Evolutionary conservation across 1,139 yeast genomes (phyloP), one percentile per base, ranked within the genome.

Genomic region (Geotrichum aggregatum): DNA sequence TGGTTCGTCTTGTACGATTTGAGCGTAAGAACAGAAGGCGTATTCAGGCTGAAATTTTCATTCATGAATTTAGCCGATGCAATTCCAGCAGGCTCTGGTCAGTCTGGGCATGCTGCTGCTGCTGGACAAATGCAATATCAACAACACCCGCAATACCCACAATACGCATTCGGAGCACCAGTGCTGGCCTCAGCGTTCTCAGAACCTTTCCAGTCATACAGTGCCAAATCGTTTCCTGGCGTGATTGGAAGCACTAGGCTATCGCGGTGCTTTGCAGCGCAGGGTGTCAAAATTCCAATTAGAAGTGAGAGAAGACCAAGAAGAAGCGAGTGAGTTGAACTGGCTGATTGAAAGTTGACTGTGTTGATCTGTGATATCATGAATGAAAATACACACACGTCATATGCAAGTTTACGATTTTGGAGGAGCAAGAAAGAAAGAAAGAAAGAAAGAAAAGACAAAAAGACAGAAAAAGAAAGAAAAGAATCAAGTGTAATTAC

Each of bases 161-260:
- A 24, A 13, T 35, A 57, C 18, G 58, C 59, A 7, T 61, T 59
- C 16, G 52, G 63, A 8, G 64, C 68, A 1, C 68, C 69, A 1
- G 60, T 70, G 35, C 58, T 67, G 19, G 65, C 68, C 31, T 55
- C 63, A 13, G 62, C 63, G 34, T 73, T 68, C 55, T 68, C 73
- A 14, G 64, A 68, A n/a, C 61, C 66, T 2, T 71, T 73, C 61
- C 62, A 61, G 40, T 73, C 71, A 2, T 73, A 65, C 54, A 68
- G 73, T 28, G 76, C 76, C 2, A 73, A 73, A 55, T 69, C 67
- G 54, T 73, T 72, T 56, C 77, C 76, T 0, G 77, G 76, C 6
- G 76, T 73, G 19, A 70, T 71, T 36, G 76, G 72, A 43, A 65
- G 71, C 30, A 70, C 75, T 1, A 66, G 69, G 3, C 61, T 73